Percentiles rank a stretch among this genome's conserved stretches.
phyloP scores from a whole-genome alignment of 305 asterid genomes.

The Fraxinus xanthoxyloides region DNA sequence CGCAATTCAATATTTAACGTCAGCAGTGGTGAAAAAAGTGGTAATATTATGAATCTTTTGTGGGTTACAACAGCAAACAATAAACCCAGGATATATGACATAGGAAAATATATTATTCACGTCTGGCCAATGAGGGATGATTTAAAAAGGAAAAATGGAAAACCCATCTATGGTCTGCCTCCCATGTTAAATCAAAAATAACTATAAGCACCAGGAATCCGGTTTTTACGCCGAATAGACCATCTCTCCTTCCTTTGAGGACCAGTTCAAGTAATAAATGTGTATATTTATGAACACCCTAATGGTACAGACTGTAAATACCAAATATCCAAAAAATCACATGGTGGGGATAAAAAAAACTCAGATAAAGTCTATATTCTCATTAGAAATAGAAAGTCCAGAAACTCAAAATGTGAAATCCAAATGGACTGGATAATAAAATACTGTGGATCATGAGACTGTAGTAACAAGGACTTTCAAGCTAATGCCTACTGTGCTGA shows the following conservation, averaged over 20 bases:
- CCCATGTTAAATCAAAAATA: not conserved
- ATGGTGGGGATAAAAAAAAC: not conserved
- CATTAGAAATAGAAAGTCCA: not conserved
- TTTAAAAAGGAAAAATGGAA: not conserved
- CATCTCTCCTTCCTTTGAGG: not conserved
- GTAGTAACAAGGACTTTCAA: not conserved
- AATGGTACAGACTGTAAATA: not conserved
- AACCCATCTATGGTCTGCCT: not conserved
- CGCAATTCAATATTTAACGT: not conserved
- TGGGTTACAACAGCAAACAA: not conserved
- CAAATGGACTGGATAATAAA: not conserved
- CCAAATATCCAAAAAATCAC: not conserved
- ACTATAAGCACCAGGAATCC: not conserved
- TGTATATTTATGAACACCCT: not conserved
- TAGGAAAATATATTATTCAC: not conserved
- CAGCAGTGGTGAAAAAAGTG: not conserved
- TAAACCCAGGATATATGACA: not conserved
- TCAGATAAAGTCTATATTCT: not conserved
- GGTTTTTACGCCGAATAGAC: not conserved
- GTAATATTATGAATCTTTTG: not conserved
- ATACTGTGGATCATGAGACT: not conserved
- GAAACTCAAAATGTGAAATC: not conserved
- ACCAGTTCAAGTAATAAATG: not conserved
- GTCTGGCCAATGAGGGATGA: not conserved
- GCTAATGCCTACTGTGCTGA: not conserved